phyloP scores from a whole-genome alignment of 2,329 filamentous ascomycete genomes.

The Fusarium illudens region DNA sequence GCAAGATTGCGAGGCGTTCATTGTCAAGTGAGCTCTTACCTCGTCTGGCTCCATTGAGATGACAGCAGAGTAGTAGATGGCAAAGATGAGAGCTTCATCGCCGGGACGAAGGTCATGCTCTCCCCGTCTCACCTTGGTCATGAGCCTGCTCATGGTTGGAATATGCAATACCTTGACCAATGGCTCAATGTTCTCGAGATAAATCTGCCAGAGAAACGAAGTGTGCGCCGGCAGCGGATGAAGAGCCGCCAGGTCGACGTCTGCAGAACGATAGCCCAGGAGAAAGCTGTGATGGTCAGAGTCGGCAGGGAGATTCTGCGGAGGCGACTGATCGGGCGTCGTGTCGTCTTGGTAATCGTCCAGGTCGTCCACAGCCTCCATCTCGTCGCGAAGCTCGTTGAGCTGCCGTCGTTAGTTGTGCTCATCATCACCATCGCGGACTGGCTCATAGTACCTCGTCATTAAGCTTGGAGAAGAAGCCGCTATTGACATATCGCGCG shows the following conservation, averaged over 20 bases:
- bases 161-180: conserved; percentile 30
- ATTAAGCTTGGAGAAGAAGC: conserved; percentile 77
- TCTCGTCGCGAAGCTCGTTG: conserved; percentile 29
- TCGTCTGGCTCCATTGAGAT: conserved; percentile 24
- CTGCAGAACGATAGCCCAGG: conserved; percentile 27
- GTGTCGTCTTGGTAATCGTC: conserved; percentile 22
- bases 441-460: conserved; percentile 65
- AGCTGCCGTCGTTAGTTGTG: conserved; percentile 15
- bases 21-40: background rate
- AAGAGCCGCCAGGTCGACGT: conserved; percentile 19
- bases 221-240: conserved; percentile 26
- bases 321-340: conserved; percentile 31
- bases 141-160: conserved; percentile 31
- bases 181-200: conserved; percentile 33
- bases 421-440: background rate
- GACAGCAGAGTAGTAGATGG: conserved; percentile 31
- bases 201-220: conserved; percentile 31
- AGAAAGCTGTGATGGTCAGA: conserved; percentile 33
- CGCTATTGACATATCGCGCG: conserved; percentile 77
- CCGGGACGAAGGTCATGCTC: conserved; percentile 26
- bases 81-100: conserved; percentile 31
- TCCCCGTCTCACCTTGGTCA: conserved; percentile 22
- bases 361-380: conserved; percentile 22
- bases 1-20: background rate
- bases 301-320: conserved; percentile 1